Percentiles rank a stretch among this genome's conserved stretches.
Evolutionary conservation across 2,329 filamentous ascomycete genomes (phyloP).

Genomic region (Diplocarpon mali): DNA sequence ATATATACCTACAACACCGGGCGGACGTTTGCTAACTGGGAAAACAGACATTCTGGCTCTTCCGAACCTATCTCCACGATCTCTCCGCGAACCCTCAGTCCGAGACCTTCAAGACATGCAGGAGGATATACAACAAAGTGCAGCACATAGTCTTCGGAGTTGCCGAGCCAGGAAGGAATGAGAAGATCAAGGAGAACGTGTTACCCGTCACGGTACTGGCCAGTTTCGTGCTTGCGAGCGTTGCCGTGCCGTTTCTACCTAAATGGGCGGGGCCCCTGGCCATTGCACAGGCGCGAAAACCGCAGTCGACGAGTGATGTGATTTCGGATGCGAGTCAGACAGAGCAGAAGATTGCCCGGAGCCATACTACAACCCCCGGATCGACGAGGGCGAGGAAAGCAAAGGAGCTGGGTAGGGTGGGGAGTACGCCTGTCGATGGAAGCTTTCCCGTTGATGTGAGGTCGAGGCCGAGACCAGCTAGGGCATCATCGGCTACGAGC

Average conservation of each 20-base stretch:
- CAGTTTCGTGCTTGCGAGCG: conserved; percentile 67
- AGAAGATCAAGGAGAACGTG: conserved; percentile 73
- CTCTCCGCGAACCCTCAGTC: conserved; percentile 64
- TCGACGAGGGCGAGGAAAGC: conserved; percentile 32
- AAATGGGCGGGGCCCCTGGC: conserved; percentile 70
- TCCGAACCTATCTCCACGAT: conserved; percentile 80
- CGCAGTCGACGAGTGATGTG: conserved; percentile 49
- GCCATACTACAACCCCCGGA: conserved; percentile 54
- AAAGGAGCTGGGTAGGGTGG: conserved; percentile 33
- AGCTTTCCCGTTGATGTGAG: conserved; percentile 25
- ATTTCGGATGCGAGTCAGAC: conserved; percentile 44
- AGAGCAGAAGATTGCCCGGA: conserved; percentile 49
- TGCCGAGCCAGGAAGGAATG: conserved; percentile 54
- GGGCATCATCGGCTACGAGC: conserved; percentile 8
- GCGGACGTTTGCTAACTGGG: conserved; percentile 12
- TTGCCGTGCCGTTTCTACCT: conserved; percentile 66
- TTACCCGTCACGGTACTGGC: conserved; percentile 71
- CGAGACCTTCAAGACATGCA: conserved; percentile 69
- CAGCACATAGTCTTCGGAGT: conserved; percentile 79
- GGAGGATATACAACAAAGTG: conserved; percentile 77
- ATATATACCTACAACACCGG: not conserved
- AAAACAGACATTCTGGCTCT: conserved; percentile 73
- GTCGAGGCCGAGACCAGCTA: conserved; percentile 19
- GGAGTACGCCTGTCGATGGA: conserved; percentile 25
- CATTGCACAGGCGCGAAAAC: conserved; percentile 70